phyloP scores from a whole-genome alignment of 169 alveolate species.

The Plasmodium gonderi region DNA sequence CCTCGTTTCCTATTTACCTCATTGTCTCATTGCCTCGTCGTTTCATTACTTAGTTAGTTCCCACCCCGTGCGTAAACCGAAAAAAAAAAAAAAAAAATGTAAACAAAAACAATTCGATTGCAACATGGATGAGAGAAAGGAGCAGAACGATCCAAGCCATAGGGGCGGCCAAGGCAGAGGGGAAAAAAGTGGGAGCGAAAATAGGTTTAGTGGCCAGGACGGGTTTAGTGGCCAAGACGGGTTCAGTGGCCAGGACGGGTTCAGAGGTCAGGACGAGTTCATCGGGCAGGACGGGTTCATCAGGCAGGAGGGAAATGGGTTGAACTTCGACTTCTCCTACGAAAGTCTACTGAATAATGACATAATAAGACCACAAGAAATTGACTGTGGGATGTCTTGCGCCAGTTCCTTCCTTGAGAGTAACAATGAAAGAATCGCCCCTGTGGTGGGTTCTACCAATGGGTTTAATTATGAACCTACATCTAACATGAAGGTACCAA shows the following conservation, averaged over 20 bases:
- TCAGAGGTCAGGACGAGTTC: background rate
- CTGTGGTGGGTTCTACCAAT: background rate
- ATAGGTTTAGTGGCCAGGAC: background rate
- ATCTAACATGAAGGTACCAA: too few relatives aligned
- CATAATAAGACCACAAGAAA: conserved; percentile 66
- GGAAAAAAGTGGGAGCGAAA: background rate
- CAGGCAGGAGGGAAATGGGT: background rate
- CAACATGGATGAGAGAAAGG: background rate
- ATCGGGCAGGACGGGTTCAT: background rate
- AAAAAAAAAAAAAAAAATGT: background rate
- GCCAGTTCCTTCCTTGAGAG: conserved; percentile 36
- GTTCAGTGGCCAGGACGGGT: background rate
- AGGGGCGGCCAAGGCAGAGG: background rate
- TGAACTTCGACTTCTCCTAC: conserved; percentile 39
- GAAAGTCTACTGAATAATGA: conserved; percentile 41
- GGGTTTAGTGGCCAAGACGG: background rate
- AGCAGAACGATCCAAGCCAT: background rate
- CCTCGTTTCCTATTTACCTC: too few relatives aligned
- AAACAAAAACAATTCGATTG: background rate
- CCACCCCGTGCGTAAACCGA: too few relatives aligned
- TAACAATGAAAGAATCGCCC: background rate
- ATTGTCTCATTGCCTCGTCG: too few relatives aligned
- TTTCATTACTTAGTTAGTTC: too few relatives aligned
- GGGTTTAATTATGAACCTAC: background rate
- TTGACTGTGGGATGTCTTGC: conserved; percentile 70